Percentiles rank a stretch among this genome's conserved stretches.
phyloP scores from a whole-genome alignment of 108 stramenopile species.

The Pseudonitzschia multiseries region DNA sequence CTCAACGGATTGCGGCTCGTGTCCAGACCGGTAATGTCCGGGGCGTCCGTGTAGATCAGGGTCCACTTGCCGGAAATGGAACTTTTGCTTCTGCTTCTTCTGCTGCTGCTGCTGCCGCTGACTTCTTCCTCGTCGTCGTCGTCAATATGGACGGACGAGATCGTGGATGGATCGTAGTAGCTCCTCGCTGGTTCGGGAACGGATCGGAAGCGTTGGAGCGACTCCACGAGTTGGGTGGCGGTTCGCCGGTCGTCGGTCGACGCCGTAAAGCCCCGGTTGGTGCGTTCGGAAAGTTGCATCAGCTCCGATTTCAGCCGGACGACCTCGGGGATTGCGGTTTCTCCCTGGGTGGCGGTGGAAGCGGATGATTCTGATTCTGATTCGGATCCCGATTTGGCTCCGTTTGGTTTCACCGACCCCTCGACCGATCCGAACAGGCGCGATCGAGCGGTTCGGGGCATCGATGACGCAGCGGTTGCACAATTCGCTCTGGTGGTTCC shows the following conservation, averaged over 20 bases:
- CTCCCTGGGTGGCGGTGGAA: background rate
- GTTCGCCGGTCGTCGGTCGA: conserved; percentile 38
- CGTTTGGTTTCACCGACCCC: background rate
- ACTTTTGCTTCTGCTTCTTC: too few species aligned
- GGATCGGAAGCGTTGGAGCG: conserved; percentile 53
- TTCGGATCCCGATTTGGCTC: too few species aligned
- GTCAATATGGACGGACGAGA: background rate
- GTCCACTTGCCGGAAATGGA: conserved; percentile 82
- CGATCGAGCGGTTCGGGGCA: background rate
- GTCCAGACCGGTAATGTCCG: conserved; percentile 78
- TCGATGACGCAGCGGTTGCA: too few species aligned
- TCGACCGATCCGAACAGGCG: background rate
- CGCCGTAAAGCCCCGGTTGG: conserved; percentile 57
- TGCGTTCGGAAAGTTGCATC: conserved; percentile 22
- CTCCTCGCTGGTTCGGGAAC: conserved; percentile 54
- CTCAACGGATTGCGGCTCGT: conserved; percentile 42
- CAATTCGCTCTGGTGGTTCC: too few species aligned
- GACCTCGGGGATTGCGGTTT: conserved; percentile 3
- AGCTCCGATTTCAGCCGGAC: conserved; percentile 31
- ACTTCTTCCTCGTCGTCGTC: background rate
- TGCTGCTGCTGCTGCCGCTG: too few species aligned
- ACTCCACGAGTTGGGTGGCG: conserved; percentile 35
- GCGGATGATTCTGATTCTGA: too few species aligned
- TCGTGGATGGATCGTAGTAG: conserved; percentile 43
- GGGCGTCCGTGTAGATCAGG: conserved; percentile 82